Evolutionary conservation across 2,329 filamentous ascomycete genomes (phyloP).

Genomic region (Alternaria gaisen): DNA sequence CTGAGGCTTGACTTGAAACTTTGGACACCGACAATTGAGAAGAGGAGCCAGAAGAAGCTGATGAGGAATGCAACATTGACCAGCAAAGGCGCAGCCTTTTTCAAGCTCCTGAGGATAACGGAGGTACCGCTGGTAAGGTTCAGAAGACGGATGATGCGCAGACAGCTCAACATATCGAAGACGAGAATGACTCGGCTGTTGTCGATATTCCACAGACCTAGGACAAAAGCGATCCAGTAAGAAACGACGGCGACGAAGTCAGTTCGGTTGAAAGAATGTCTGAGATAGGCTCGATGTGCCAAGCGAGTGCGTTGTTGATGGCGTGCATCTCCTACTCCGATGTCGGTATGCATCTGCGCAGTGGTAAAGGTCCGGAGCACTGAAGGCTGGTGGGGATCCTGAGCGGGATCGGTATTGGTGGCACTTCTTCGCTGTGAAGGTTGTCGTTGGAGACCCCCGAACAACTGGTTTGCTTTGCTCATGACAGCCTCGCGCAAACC

Average conservation of each 20-base stretch:
- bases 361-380: slow-evolving; percentile 80
- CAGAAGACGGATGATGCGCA: slow-evolving; percentile 90
- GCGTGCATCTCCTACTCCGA: slow-evolving; percentile 68
- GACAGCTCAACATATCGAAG: slow-evolving; percentile 95
- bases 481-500: slow-evolving; percentile 77
- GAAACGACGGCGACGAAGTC: slow-evolving; percentile 95
- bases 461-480: slow-evolving; percentile 79
- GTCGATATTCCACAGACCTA: slow-evolving; percentile 76
- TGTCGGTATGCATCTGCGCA: slow-evolving; percentile 66
- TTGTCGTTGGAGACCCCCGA: slow-evolving; percentile 77
- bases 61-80: slow-evolving; percentile 94
- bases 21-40: slow-evolving; percentile 95
- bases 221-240: slow-evolving; percentile 88
- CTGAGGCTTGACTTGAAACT: slow-evolving; percentile 74
- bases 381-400: slow-evolving; percentile 63
- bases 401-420: slow-evolving; percentile 42
- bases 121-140: slow-evolving; percentile 93
- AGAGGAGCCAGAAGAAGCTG: slow-evolving; percentile 96
- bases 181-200: slow-evolving; percentile 77
- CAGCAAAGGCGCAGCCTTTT: slow-evolving; percentile 90
- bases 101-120: slow-evolving; percentile 91
- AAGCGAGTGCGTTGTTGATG: slow-evolving; percentile 85
- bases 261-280: slow-evolving; percentile 94
- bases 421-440: slow-evolving; percentile 67
- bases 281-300: slow-evolving; percentile 88